These are phyloP conservation scores for Paramecium caudatum DNA, from an alignment of 73 alveolate species.

Conservation along the genomic window DNA sequence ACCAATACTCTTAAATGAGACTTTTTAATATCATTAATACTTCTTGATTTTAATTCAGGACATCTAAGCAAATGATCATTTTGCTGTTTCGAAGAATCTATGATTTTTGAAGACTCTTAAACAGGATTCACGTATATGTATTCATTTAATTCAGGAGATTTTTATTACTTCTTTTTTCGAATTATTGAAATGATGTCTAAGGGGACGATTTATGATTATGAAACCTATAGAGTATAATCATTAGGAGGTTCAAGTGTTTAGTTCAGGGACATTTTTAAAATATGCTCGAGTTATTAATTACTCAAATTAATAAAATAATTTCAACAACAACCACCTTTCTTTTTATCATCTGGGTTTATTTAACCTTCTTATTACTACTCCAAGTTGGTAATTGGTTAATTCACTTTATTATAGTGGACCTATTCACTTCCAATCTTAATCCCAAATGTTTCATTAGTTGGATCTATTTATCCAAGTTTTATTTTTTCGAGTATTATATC, in stretches of 20 bases:
- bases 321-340: not conserved
- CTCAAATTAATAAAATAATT: no score
- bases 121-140: no score
- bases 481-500: constrained; percentile 60
- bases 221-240: no score
- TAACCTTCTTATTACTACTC: not conserved
- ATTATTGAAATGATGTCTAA: no score
- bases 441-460: constrained; percentile 60
- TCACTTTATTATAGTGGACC: not conserved
- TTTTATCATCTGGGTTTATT: not conserved
- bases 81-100: not conserved
- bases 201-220: no score
- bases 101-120: constrained; percentile 38
- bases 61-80: no score
- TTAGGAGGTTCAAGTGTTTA: no score
- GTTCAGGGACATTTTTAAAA: no score
- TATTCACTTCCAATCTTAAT: constrained; percentile 69
- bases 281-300: no score
- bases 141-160: no score
- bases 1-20: constrained; percentile 47
- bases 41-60: no score
- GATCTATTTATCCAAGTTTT: constrained; percentile 68
- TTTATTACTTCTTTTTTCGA: no score
- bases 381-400: not conserved
- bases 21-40: not conserved